phyloP scores from a whole-genome alignment of 1,284 basidiomycete species.

The Grifola frondosa region DNA sequence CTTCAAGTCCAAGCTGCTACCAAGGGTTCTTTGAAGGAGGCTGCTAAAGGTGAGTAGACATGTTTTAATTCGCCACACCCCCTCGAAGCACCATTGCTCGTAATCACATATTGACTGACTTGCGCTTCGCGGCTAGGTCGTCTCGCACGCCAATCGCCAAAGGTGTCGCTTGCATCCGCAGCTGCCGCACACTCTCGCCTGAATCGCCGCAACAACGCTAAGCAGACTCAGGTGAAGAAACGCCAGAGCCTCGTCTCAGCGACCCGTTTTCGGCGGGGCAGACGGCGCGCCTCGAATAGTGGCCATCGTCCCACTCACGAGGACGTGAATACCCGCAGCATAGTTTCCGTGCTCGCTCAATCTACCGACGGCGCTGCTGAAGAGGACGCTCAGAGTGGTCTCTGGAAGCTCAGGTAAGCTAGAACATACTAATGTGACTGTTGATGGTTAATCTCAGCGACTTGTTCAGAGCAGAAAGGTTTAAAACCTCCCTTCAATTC shows the following conservation, averaged over 20 bases:
- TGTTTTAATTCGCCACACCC: background rate
- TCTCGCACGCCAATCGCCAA: constrained; percentile 52
- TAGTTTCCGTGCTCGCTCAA: constrained; percentile 62
- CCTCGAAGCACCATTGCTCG: background rate
- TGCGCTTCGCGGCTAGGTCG: constrained; percentile 42
- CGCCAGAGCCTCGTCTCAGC: constrained; percentile 67
- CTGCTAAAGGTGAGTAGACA: constrained; percentile 69
- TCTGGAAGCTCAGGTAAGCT: constrained; percentile 67
- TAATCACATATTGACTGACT: constrained; percentile 12
- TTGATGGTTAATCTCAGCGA: constrained; percentile 12
- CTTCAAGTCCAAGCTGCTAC: constrained; percentile 87
- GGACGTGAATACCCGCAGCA: constrained; percentile 58
- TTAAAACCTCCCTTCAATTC: constrained; percentile 89
- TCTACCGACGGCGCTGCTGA: constrained; percentile 60
- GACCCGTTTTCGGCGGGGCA: constrained; percentile 72
- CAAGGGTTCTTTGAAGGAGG: constrained; percentile 78
- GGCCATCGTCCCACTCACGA: constrained; percentile 74
- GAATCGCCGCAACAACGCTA: constrained; percentile 78
- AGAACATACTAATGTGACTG: background rate
- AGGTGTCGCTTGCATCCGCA: constrained; percentile 42
- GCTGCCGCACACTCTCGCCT: constrained; percentile 58
- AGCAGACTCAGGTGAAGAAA: constrained; percentile 75
- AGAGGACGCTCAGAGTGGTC: constrained; percentile 50
- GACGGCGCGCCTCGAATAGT: constrained; percentile 82
- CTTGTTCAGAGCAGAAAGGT: constrained; percentile 68